Percentiles rank a stretch among this genome's conserved stretches.
phyloP scores from a whole-genome alignment of 345 rosid species.

The Citrus reticulata region DNA sequence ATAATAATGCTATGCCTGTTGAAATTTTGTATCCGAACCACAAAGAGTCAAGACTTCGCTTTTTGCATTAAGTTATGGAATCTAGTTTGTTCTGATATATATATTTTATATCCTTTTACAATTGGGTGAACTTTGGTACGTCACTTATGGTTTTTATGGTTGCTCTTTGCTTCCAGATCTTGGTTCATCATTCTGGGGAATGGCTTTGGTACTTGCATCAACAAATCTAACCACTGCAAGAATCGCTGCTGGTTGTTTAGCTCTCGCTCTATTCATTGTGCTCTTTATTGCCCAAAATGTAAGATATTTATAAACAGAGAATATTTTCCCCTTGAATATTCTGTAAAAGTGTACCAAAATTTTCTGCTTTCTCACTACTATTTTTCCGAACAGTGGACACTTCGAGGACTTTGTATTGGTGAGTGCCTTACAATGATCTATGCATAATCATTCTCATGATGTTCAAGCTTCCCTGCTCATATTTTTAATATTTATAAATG shows the following conservation, averaged over 20 bases:
- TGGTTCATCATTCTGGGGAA: constrained; percentile 99
- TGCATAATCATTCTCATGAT: not conserved
- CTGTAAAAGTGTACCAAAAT: constrained; percentile 10
- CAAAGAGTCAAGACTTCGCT: not conserved
- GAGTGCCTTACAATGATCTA: constrained; percentile 15
- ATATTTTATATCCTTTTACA: not conserved
- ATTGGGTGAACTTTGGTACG: not conserved
- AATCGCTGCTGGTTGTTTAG: constrained; percentile 88
- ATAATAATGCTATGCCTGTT: not conserved
- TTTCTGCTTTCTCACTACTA: not conserved
- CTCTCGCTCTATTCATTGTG: constrained; percentile 71
- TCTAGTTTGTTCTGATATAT: not conserved
- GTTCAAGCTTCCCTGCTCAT: not conserved
- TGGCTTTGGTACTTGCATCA: constrained; percentile 93
- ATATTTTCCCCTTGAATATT: constrained; percentile 1
- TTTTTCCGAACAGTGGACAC: constrained; percentile 75
- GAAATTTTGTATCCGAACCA: not conserved
- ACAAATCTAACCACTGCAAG: constrained; percentile 83
- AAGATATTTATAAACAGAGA: constrained; percentile 25
- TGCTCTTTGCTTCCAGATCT: constrained; percentile 53
- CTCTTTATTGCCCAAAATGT: constrained; percentile 90
- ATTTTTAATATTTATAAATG: not conserved
- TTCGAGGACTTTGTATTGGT: constrained; percentile 93
- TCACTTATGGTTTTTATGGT: not conserved
- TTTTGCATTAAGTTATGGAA: not conserved